These are phyloP conservation scores for Pezicula neosporulosa DNA, from an alignment of 2,329 filamentous ascomycete species.

Conservation along the genomic window DNA sequence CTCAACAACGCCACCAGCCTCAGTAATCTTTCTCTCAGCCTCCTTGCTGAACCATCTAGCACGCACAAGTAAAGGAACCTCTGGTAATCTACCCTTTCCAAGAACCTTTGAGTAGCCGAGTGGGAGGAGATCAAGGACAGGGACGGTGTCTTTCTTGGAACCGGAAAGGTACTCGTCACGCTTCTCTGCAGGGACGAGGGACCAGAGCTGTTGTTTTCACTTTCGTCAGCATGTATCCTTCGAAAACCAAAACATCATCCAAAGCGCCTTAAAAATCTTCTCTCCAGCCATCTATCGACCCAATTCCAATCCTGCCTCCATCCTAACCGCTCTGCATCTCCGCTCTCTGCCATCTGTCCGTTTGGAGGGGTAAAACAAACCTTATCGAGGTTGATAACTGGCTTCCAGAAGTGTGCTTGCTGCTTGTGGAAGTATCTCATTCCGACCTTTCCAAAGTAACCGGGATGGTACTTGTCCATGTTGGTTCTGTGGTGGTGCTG, in stretches of 20 bases:
- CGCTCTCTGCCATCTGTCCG: not conserved
- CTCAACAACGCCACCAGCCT: slow-evolving; percentile 93
- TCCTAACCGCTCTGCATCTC: not conserved
- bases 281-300: not conserved
- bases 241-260: slow-evolving; percentile 1
- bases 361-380: slow-evolving; percentile 42
- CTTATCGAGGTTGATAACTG: slow-evolving; percentile 98
- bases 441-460: slow-evolving; percentile 99
- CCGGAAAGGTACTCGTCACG: slow-evolving; percentile 87
- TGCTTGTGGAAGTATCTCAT: slow-evolving; percentile 98
- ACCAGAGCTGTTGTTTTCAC: slow-evolving; percentile 69
- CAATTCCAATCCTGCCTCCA: not conserved
- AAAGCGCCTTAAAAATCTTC: not conserved
- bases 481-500: slow-evolving; percentile 98
- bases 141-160: slow-evolving; percentile 82
- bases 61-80: slow-evolving; percentile 90
- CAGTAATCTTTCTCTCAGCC: slow-evolving; percentile 98
- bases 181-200: slow-evolving; percentile 87
- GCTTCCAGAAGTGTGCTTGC: slow-evolving; percentile 97
- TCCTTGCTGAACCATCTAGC: slow-evolving; percentile 94
- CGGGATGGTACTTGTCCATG: slow-evolving; percentile 89
- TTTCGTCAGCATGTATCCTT: slow-evolving; percentile 16
- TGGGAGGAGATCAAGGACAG: slow-evolving; percentile 95
- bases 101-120: slow-evolving; percentile 99
- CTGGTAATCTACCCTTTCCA: slow-evolving; percentile 93